Conservation (phyloP, 257 asterid genomes). For the Solanum medicagineum region DNA sequence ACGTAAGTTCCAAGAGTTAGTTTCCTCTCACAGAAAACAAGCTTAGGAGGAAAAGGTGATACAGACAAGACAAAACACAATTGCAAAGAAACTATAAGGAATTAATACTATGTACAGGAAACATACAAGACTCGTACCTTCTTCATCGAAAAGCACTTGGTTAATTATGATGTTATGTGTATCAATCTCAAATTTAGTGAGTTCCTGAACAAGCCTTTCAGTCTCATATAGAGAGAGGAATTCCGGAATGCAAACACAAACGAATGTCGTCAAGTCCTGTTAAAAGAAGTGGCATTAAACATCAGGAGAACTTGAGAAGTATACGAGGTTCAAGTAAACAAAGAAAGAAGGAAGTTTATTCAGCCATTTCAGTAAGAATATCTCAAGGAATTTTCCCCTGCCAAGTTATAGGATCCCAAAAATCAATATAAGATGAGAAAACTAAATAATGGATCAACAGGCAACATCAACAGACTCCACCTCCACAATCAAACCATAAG, state of each 20-base stretch:
- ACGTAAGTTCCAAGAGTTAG: background rate
- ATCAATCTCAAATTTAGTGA: slow-evolving; percentile 87
- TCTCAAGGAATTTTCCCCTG: background rate
- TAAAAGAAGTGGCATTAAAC: background rate
- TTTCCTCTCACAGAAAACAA: background rate
- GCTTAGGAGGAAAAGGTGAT: background rate
- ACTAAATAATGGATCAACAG: background rate
- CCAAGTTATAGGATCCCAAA: background rate
- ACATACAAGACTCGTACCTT: slow-evolving; percentile 34
- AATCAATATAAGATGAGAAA: background rate
- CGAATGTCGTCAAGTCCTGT: slow-evolving; percentile 87
- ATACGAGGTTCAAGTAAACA: background rate
- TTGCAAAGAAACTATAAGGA: background rate
- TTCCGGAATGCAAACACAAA: slow-evolving; percentile 95
- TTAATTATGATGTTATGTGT: slow-evolving; percentile 90
- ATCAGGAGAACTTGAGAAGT: background rate
- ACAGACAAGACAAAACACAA: background rate
- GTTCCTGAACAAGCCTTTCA: slow-evolving; percentile 93
- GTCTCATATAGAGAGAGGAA: slow-evolving; percentile 95
- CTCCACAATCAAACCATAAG: background rate
- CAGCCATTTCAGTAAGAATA: background rate
- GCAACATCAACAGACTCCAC: background rate
- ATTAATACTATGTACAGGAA: background rate
- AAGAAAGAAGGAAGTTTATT: background rate
- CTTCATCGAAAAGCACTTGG: slow-evolving; percentile 90